These are phyloP conservation scores for Lentinula aciculospora DNA, from an alignment of 768 basidiomycete species.

Conservation along the genomic window DNA sequence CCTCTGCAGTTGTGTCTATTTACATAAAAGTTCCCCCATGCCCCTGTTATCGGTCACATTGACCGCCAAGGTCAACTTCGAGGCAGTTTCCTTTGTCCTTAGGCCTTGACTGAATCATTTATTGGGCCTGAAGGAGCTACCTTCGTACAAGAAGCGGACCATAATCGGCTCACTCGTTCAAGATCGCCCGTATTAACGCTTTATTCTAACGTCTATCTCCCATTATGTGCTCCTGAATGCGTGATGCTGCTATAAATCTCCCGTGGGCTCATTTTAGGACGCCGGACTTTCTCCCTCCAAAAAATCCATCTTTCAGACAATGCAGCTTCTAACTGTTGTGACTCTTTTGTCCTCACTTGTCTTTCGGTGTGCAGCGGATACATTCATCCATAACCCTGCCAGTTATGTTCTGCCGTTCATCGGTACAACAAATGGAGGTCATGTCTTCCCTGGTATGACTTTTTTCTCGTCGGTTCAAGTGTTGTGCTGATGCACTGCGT, in stretches of 20 bases:
- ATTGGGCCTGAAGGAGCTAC: neutral
- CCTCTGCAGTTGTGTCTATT: neutral
- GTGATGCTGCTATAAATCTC: too few relatives aligned
- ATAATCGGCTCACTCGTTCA: neutral
- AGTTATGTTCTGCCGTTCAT: conserved; percentile 55
- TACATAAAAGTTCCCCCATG: neutral
- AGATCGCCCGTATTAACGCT: neutral
- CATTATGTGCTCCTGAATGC: too few relatives aligned
- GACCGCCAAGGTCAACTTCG: neutral
- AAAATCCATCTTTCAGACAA: neutral
- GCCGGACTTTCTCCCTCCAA: too few relatives aligned
- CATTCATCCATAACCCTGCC: conserved; percentile 23
- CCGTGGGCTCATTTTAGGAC: too few relatives aligned
- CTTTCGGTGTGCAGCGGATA: neutral
- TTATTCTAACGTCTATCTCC: too few relatives aligned
- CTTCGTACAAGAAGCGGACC: neutral
- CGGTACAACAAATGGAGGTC: conserved; percentile 59
- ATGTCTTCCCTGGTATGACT: conserved; percentile 55
- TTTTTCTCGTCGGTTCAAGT: neutral
- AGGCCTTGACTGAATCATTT: neutral
- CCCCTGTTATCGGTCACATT: neutral
- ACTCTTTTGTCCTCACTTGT: neutral
- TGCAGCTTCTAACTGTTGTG: neutral
- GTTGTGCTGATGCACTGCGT: neutral
- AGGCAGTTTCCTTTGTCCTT: neutral